Evolutionary conservation across 768 basidiomycete species (phyloP), one percentile per base, ranked within the genome.

Genomic region (Macrocybe gigantea): DNA sequence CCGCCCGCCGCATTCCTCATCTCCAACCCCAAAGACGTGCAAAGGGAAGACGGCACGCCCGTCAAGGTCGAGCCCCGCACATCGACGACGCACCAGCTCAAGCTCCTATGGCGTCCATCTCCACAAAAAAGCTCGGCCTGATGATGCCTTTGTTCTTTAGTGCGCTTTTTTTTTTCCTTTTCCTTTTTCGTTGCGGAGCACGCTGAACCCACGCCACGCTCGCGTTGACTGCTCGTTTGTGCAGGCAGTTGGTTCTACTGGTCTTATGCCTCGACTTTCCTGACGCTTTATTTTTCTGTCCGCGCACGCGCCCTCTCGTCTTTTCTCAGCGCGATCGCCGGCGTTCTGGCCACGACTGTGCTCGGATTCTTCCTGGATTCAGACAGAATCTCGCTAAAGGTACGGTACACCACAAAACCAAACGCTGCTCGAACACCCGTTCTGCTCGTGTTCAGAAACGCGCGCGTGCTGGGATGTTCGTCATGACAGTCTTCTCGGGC

Each of bases 231-330:
- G 22, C 4, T 22, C 22, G 22, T 22, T 22, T 22, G 4, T 22
- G 22, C 34, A 55, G 58, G 52, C 32, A 57, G 52, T 38, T 59
- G 55, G 52, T 54, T 59, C 34, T 59, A 55, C 22, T 59, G 54
- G 52, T 52, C 50, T 10, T 59, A 57, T 30, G 33, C 53, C 7
- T 55, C 56, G 4, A 59, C 56, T 7, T 59, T 53, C 51, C 48
- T 53, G 44, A 56, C 55, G 7, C 43, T 57, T 7, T 55, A 55
- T 37, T 55, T 57, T 31, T 50, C 54, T 22, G 56, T 57, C 31
- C 53, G 53, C 2, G 52, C 54, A 7, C 52, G 56, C 11, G 56
- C 54, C 12, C 50, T 58, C 2, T 52, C 49, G 1, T 55, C 56
- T 1, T 58, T 58, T 34, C 22, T 55, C 14, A 54, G 58, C 44